Evolutionary conservation across 1,284 basidiomycete species (phyloP).

Genomic region (Clitocybe nebularis): DNA sequence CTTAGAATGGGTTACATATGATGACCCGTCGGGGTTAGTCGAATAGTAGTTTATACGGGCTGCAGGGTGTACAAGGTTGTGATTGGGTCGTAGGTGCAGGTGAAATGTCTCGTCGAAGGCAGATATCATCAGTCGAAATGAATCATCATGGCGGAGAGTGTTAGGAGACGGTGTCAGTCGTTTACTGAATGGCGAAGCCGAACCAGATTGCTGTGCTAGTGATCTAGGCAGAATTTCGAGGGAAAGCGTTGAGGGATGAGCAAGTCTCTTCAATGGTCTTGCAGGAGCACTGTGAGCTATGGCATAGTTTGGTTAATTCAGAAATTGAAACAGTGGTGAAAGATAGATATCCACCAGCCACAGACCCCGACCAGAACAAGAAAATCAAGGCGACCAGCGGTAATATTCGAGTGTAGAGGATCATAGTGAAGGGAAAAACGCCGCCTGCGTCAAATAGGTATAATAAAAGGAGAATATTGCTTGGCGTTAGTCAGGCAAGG

Average conservation of each 20-base stretch:
- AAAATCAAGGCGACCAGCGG: slow-evolving; percentile 36
- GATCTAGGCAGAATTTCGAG: slow-evolving; percentile 65
- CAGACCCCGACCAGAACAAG: slow-evolving; percentile 20
- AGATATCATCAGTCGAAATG: slow-evolving; percentile 59
- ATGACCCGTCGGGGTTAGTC: slow-evolving; percentile 41
- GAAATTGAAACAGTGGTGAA: slow-evolving; percentile 1
- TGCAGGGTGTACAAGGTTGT: slow-evolving; percentile 72
- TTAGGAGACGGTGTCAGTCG: slow-evolving; percentile 27
- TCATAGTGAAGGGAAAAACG: slow-evolving; percentile 16
- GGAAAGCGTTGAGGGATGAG: slow-evolving; percentile 53
- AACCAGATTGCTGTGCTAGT: slow-evolving; percentile 14
- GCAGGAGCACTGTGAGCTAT: slow-evolving; percentile 51
- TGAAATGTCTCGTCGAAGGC: slow-evolving; percentile 63
- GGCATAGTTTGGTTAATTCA: slow-evolving; percentile 7
- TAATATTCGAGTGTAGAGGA: slow-evolving; percentile 10
- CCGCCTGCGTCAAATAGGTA: slow-evolving; percentile 15
- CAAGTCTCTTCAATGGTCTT: slow-evolving; percentile 53
- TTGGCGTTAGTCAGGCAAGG: slow-evolving; percentile 19
- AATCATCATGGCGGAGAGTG: slow-evolving; percentile 56
- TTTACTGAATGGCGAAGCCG: slow-evolving; percentile 28
- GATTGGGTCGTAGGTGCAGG: slow-evolving; percentile 71
- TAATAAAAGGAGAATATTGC: slow-evolving; percentile 11
- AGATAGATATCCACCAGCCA: slow-evolving; percentile 24
- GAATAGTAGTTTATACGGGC: slow-evolving; percentile 65
- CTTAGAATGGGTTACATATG: slow-evolving; percentile 41